Base-by-base conservation (phyloP, 2,329 filamentous ascomycete genomes). In the Gnomoniopsis smithogilvyi region DNA sequence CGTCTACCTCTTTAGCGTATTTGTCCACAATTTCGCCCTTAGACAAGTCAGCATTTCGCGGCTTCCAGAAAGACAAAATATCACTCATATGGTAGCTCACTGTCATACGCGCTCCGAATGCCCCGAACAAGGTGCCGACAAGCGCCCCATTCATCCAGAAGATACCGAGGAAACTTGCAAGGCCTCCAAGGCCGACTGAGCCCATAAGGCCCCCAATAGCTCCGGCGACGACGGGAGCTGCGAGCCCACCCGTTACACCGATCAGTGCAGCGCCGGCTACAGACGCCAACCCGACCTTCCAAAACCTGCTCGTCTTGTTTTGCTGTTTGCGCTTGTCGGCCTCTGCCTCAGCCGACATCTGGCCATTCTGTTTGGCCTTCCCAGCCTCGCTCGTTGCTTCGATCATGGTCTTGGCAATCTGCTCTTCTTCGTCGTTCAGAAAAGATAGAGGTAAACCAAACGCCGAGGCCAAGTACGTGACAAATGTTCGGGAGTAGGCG, bases 171-270 rank as follows among this genome's bases (percentile, higher is more conserved):
- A 96, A 96, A 46, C 89, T 91, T 3, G 91, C 92, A 2, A 95
- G 90, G 0, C 91, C 91, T 22, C 92, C 93, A 1, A 96, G 78
- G 0, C 93, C 93, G 1, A 96, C 81, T 0, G 90, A 90, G 15
- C 92, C 91, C 84, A 96, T 91, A 2, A 96, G 80, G 1, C 88
- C 88, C 2, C 92, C 92, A 15, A 97, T 81, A 0, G 92, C 92
- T 3, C 92, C 92, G 3, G 93, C 93, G 15, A 96, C 88, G 0
- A 96, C 78, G 0, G 93, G 93, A 0, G 93, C 92, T 1, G 93
- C 93, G n/a, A 96, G 79, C 2, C 93, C 93, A 19, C 93, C 93
- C 0, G 92, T 96, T 3, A 97, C 84, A 6, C 93, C 93, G n/a
- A 97, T 93, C 1, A 96, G 78, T 0, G 90, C 91, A 1, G 94